A percentile compares a stretch with the other conserved stretches of the same genome.
These are phyloP conservation scores for Saccharomycopsis lassenensis DNA, from an alignment of 805 yeast genomes.

Conservation along the genomic window DNA sequence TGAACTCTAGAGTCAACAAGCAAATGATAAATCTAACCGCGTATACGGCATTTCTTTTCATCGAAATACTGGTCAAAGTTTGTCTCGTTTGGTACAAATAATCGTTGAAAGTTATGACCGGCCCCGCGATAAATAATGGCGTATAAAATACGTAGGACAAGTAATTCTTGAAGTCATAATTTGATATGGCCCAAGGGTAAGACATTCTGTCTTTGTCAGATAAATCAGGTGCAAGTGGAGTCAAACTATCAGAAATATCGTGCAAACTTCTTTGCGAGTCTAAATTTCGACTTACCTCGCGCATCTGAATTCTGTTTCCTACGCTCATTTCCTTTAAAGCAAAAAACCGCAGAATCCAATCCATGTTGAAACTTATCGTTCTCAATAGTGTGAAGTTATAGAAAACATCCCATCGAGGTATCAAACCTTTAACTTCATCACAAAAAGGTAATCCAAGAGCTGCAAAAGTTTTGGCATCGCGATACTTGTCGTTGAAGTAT, in stretches of 20 bases:
- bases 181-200: constrained; percentile 48
- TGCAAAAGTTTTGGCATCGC: constrained; percentile 40
- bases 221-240: constrained; percentile 18
- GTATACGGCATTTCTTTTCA: constrained; percentile 44
- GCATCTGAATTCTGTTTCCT: constrained; percentile 7
- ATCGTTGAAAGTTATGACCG: constrained; percentile 87
- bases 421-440: constrained; percentile 63
- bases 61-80: constrained; percentile 43
- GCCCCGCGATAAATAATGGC: constrained; percentile 92
- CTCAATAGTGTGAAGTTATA: constrained; percentile 83
- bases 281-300: neutral
- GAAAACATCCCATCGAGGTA: constrained; percentile 91
- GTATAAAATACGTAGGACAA: constrained; percentile 72
- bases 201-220: constrained; percentile 57
- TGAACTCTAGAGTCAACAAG: constrained; percentile 76
- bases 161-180: constrained; percentile 56
- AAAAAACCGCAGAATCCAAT: constrained; percentile 39
- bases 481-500: constrained; percentile 62
- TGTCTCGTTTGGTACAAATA: constrained; percentile 60
- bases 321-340: constrained; percentile 9
- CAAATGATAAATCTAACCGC: constrained; percentile 62
- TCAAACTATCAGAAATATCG: neutral
- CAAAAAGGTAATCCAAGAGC: constrained; percentile 35
- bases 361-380: constrained; percentile 74
- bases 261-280: neutral